These are phyloP conservation scores for Candida montana DNA, from an alignment of 805 yeast genomes.

Conservation along the genomic window DNA sequence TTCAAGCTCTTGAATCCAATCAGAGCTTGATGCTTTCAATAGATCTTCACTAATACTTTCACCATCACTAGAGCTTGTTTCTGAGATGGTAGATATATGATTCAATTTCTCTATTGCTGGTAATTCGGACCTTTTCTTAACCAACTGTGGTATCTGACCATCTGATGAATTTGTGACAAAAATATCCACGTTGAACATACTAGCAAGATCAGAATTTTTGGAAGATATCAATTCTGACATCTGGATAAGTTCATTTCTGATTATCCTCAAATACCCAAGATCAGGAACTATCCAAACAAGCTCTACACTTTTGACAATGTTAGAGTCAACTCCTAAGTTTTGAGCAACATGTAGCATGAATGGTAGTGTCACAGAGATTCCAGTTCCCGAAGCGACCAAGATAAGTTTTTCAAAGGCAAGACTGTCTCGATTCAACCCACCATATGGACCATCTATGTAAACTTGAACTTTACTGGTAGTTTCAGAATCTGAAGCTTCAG, in stretches of 20 bases:
- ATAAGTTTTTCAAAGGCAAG: slow-evolving; percentile 39
- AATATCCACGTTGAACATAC: slow-evolving; percentile 18
- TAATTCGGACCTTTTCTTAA: background rate
- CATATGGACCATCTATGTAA: slow-evolving; percentile 53
- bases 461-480: slow-evolving; percentile 18
- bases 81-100: too few relatives aligned
- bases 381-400: slow-evolving; percentile 45
- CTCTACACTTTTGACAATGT: slow-evolving; percentile 26
- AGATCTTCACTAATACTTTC: too few relatives aligned
- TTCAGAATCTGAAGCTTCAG: slow-evolving; percentile 22
- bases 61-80: too few relatives aligned
- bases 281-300: slow-evolving; percentile 42
- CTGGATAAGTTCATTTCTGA: slow-evolving; percentile 30
- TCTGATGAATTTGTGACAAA: slow-evolving; percentile 26
- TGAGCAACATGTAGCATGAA: slow-evolving; percentile 28
- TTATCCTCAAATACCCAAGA: slow-evolving; percentile 34
- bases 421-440: slow-evolving; percentile 44
- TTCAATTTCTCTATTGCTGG: background rate
- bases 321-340: slow-evolving; percentile 9
- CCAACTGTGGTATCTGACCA: background rate
- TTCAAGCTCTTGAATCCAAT: too few relatives aligned
- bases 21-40: too few relatives aligned
- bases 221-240: background rate
- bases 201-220: background rate
- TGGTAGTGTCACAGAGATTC: slow-evolving; percentile 46